Evolutionary conservation across 306 rosid species (phyloP).

Genomic region (Trifolium fragiferum): DNA sequence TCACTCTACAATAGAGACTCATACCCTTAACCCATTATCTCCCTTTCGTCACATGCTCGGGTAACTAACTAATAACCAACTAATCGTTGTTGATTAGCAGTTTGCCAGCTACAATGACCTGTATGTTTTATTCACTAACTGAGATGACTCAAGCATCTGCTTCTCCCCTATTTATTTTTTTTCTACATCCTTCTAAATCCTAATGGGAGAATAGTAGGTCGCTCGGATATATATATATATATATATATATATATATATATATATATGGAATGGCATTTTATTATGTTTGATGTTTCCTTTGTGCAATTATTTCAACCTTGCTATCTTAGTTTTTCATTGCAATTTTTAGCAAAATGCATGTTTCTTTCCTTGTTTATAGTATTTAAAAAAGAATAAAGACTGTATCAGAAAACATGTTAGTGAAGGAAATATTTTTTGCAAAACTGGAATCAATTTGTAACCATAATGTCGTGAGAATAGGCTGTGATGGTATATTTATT

Average conservation of each 20-base stretch:
- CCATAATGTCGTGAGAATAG: conserved; percentile 5
- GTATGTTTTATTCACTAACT: neutral
- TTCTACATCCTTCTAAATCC: neutral
- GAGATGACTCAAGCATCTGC: neutral
- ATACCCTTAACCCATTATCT: neutral
- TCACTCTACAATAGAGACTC: neutral
- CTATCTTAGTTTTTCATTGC: neutral
- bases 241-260: neutral
- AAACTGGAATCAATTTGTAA: conserved; percentile 20
- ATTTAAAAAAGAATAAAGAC: neutral
- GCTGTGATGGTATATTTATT: conserved; percentile 10
- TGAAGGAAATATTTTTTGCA: conserved; percentile 14
- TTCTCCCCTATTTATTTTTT: neutral
- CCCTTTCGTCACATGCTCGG: neutral
- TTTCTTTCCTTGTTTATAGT: conserved; percentile 23
- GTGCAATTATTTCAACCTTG: neutral
- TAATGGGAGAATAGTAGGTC: neutral
- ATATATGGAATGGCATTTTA: neutral
- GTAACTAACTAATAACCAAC: neutral
- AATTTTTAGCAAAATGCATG: neutral
- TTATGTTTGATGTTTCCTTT: neutral
- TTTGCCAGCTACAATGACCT: neutral
- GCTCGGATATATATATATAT: neutral
- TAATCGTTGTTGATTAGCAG: neutral
- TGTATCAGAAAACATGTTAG: neutral